These are phyloP conservation scores for Coemansia sp. DNA, from an alignment of 192 early-diverging fungal species.

Conservation along the genomic window DNA sequence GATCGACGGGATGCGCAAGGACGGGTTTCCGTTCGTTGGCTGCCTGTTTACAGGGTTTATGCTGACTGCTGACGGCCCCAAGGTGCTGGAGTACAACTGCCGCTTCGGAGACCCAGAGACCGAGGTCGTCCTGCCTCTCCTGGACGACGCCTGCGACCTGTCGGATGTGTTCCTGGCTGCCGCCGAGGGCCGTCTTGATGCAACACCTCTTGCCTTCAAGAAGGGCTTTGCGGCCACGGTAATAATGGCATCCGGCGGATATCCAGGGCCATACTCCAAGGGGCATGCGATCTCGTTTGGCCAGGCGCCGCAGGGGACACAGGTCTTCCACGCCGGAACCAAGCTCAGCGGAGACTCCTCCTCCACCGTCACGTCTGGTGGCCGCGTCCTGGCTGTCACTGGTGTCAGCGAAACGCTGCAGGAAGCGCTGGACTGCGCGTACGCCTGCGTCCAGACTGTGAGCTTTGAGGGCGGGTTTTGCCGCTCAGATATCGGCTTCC, in stretches of 20 bases:
- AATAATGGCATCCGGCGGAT: conserved; percentile 88
- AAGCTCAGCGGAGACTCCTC: conserved; percentile 56
- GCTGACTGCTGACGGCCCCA: conserved; percentile 86
- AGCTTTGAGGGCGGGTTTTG: conserved; percentile 87
- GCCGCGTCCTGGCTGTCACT: conserved; percentile 93
- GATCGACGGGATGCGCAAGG: conserved; percentile 93
- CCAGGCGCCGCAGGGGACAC: conserved; percentile 37
- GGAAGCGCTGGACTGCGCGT: conserved; percentile 78
- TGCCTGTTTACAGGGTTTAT: conserved; percentile 96
- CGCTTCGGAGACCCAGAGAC: conserved; percentile 99
- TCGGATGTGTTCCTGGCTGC: conserved; percentile 86
- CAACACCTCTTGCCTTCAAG: conserved; percentile 73
- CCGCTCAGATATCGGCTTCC: conserved; percentile 92
- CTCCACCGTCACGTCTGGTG: conserved; percentile 81
- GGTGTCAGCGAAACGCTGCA: conserved; percentile 72
- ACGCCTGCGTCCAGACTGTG: conserved; percentile 63
- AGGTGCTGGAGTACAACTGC: conserved; percentile 97
- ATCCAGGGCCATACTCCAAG: conserved; percentile 86
- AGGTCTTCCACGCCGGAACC: conserved; percentile 96
- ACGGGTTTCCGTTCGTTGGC: conserved; percentile 96
- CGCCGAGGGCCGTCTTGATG: conserved; percentile 87
- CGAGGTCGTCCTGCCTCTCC: conserved; percentile 88
- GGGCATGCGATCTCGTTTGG: conserved; percentile 72
- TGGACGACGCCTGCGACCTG: conserved; percentile 81
- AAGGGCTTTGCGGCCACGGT: conserved; percentile 85